Evolutionary conservation across 805 yeast species (phyloP), one percentile per base, ranked within the genome.

Genomic region (Cyberlindnera japonica): DNA sequence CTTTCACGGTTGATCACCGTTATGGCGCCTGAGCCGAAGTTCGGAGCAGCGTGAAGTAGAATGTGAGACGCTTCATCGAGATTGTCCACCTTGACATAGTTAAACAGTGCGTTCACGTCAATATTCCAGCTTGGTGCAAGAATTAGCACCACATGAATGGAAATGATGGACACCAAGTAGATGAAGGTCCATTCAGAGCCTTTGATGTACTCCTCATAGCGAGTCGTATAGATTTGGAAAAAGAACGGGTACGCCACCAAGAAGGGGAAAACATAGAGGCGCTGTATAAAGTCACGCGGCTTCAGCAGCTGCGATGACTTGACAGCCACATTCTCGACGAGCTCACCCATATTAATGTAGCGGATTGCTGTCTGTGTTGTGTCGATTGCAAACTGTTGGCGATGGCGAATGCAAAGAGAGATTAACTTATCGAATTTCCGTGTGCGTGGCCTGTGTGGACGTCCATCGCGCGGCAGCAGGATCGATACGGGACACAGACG

Each of bases 151-250:
- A 81, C 67, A 58, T 91, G 95, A 43, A 83, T 45, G 3, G 96
- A 78, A 26, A 83, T 61, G 37, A 90, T 70, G 6, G 89, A 62
- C 45, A 95, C 83, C 18, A 88, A 68, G 56, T 78, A 90, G 26
- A 91, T 93, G 61, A 86, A 87, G 0, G 98, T 93, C 98, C 99
- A 93, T 65, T 91, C 99, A 33, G 83, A 74, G 19, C 96, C 96
- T 33, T 75, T 83, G 55, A 91, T 83, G 59, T 86, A 86, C 43
- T 65, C 69, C 43, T 91, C 98, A 62, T 91, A 91, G 42, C 81
- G 77, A 45, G 67, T 65, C 44, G 62, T 54, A 61, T 85, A 91
- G 28, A 86, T 61, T 54, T 83, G 78, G 38, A 68, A 66, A 60
- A 85, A 86, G 15, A 74, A 57, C 6, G 96, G 95, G 59, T 91